Conservation (phyloP, 2,329 filamentous ascomycete genomes). For the Diplocarpon rosae region DNA sequence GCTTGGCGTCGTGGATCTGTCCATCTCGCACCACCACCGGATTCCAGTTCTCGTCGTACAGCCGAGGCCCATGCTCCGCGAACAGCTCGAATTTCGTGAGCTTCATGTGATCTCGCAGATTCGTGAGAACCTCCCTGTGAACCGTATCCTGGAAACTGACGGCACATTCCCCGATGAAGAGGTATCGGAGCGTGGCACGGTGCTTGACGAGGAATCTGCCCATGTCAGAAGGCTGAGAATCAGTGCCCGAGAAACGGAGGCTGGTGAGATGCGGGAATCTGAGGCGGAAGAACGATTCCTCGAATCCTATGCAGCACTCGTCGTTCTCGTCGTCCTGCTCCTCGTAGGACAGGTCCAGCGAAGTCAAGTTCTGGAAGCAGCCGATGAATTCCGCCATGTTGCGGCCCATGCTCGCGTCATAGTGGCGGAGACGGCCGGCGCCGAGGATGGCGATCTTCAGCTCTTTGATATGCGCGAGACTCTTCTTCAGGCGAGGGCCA, state of each 20-base stretch:
- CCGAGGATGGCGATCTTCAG: not conserved
- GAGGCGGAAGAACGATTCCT: constrained; percentile 1
- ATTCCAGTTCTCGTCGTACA: constrained; percentile 2
- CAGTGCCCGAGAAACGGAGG: not conserved
- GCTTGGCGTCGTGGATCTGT: not conserved
- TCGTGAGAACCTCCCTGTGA: not conserved
- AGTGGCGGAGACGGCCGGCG: not conserved
- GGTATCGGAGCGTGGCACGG: not conserved
- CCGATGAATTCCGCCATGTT: constrained; percentile 1
- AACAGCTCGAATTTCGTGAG: constrained; percentile 3
- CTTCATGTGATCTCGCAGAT: constrained; percentile 1
- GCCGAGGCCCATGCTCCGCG: not conserved
- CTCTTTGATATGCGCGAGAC: not conserved
- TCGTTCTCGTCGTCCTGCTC: not conserved
- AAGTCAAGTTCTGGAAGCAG: not conserved
- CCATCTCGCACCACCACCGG: not conserved
- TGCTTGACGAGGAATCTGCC: constrained; percentile 4
- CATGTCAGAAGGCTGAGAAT: not conserved
- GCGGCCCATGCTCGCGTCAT: not conserved
- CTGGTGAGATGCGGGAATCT: constrained; percentile 1
- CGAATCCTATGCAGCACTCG: not conserved
- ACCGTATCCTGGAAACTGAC: not conserved
- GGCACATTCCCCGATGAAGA: constrained; percentile 1
- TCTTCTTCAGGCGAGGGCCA: not conserved
- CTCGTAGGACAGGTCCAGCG: constrained; percentile 4